Evolutionary conservation across 306 rosid genomes (phyloP), one percentile per base, ranked within the genome.

Genomic region (Cicer cuneatum): DNA sequence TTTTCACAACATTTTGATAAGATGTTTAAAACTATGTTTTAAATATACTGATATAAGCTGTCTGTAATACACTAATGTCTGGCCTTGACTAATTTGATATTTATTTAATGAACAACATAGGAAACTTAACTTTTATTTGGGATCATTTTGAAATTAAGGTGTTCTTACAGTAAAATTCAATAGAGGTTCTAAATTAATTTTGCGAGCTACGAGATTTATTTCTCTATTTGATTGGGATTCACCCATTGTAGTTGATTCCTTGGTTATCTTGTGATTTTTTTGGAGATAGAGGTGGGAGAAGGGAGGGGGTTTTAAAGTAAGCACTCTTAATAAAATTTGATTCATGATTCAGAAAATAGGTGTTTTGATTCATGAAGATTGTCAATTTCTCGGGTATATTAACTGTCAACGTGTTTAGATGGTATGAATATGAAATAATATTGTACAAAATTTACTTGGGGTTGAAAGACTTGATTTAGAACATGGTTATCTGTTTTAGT

Each of bases 21-120:
- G 67, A 52, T 62, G 21, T 71, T 63, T 71, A 66, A 37, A 63
- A 9, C 18, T 53, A 29, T 64, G 21, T 33, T 62, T 18, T 63
- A 13, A 69, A 57, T 59, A 59, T 19, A 18, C 59, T 39, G 48
- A 58, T 52, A 69, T 69, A 48, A 13, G n/a, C 71, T 69, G 29
- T 37, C 33, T 42, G 39, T 40, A 24, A 54, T 15, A 42, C 46
- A 72, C 7, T 21, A n/a, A 53, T 66, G 14, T 53, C 2, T 4
- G 21, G 59, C 33, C 67, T 14, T 29, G 59, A 76, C 29, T 38
- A 18, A 8, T 2, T 51, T 29, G 18, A 2, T 65, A 3, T 19
- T 40, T 24, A 49, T 71, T 16, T 41, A 37, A 61, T 33, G 66
- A 37, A 64, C 12, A 54, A 76, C 16, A 9, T 29, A 45, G 53